phyloP scores from a whole-genome alignment of 164 flowering plant genomes.

The Cinnamomum chago region DNA sequence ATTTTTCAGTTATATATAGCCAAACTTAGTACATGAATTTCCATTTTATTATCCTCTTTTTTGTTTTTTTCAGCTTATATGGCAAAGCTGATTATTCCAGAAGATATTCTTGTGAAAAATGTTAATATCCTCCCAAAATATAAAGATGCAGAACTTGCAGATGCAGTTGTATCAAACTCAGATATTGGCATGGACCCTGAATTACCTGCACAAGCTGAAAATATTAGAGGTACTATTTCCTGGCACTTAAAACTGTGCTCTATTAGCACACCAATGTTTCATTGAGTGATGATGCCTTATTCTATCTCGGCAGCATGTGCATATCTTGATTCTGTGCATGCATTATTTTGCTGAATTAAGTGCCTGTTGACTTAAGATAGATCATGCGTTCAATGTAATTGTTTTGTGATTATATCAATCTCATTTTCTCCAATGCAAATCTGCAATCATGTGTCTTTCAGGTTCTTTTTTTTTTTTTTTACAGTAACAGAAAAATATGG shows the following conservation, averaged over 20 bases:
- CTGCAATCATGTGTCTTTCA: too few relatives aligned
- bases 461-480: too few relatives aligned
- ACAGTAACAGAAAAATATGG: too few relatives aligned
- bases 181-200: conserved; percentile 19
- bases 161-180: conserved; percentile 9
- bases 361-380: not conserved
- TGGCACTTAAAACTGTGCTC: not conserved
- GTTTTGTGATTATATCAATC: too few relatives aligned
- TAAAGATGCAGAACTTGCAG: conserved; percentile 13
- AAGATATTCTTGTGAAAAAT: conserved; percentile 15
- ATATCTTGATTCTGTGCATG: not conserved
- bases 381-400: too few relatives aligned
- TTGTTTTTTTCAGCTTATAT: conserved; percentile 41
- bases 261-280: not conserved
- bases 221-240: conserved; percentile 32
- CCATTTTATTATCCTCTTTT: not conserved
- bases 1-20: not conserved
- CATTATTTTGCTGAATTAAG: not conserved
- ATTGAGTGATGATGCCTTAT: not conserved
- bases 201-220: conserved; percentile 21
- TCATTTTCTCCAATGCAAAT: too few relatives aligned
- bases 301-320: not conserved
- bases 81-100: conserved; percentile 33
- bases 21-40: not conserved
- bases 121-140: conserved; percentile 18